A percentile compares a stretch with the other conserved stretches of the same genome.
phyloP scores from a whole-genome alignment of 768 basidiomycete species.

The Podaxis rugospora region DNA sequence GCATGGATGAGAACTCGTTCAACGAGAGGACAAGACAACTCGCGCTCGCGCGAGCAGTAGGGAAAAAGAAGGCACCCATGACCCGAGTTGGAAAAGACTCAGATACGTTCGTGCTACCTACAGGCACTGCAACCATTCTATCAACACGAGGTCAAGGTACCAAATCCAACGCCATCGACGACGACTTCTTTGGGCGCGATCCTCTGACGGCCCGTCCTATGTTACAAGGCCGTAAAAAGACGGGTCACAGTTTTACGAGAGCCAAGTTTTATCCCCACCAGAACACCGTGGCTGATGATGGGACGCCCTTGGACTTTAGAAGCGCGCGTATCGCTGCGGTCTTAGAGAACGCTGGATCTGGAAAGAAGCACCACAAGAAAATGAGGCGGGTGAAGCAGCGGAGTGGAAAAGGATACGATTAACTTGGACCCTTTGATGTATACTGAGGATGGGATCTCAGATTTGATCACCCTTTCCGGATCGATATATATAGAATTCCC shows the following conservation, averaged over 20 bases:
- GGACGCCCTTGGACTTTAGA: constrained; percentile 49
- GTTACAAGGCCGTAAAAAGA: constrained; percentile 51
- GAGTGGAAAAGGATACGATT: constrained; percentile 91
- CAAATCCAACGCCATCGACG: constrained; percentile 71
- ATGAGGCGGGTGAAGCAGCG: constrained; percentile 80
- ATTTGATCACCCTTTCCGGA: neutral
- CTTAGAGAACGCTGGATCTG: constrained; percentile 36
- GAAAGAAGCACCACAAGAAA: constrained; percentile 87
- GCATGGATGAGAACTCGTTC: constrained; percentile 58
- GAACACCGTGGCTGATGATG: constrained; percentile 73
- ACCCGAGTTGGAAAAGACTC: constrained; percentile 84
- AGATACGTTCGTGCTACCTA: constrained; percentile 69
- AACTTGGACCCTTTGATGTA: neutral
- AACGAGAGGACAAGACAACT: constrained; percentile 67
- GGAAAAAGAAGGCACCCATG: constrained; percentile 86
- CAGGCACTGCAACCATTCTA: constrained; percentile 19
- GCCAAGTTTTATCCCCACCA: constrained; percentile 79
- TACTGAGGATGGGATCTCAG: neutral
- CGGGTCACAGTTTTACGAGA: constrained; percentile 60
- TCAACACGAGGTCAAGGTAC: constrained; percentile 31
- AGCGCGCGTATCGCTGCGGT: constrained; percentile 40
- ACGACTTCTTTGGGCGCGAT: constrained; percentile 71
- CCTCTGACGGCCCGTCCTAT: constrained; percentile 56
- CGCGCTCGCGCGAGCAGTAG: constrained; percentile 51
- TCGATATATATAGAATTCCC: neutral